Conservation (phyloP, 78 protist genomes). For the Guillardia theta region DNA sequence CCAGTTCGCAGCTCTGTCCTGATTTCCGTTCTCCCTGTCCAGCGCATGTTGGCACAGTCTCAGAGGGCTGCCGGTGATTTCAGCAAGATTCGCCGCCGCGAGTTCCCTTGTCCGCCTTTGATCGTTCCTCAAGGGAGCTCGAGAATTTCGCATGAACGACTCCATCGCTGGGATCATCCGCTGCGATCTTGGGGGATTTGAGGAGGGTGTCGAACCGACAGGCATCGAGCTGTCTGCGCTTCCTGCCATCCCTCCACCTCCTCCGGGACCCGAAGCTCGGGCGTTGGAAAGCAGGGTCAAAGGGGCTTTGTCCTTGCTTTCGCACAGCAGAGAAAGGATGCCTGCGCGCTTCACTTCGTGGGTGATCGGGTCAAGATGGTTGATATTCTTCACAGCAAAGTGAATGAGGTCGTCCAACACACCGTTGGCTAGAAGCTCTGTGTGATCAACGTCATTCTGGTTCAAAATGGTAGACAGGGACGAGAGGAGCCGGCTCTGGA, state of each 20-base stretch:
- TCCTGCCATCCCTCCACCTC: not conserved
- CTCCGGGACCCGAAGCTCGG: not conserved
- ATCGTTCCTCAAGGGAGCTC: not conserved
- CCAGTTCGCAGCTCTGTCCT: constrained; percentile 48
- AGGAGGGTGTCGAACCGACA: not conserved
- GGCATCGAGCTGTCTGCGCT: not conserved
- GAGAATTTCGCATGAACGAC: not conserved
- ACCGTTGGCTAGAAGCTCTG: not conserved
- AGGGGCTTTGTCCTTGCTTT: not conserved
- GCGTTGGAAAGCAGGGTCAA: not conserved
- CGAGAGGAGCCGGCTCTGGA: not conserved
- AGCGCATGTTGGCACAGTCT: constrained; percentile 8
- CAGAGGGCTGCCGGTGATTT: not conserved
- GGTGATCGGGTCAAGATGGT: too few relatives aligned
- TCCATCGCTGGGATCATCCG: not conserved
- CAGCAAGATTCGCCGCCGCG: not conserved
- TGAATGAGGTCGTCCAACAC: not conserved
- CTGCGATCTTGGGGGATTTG: not conserved
- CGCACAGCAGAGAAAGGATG: not conserved
- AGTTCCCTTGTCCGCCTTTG: constrained; percentile 13
- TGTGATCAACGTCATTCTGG: too few relatives aligned
- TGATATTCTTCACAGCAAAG: not conserved
- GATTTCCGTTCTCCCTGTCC: constrained; percentile 30
- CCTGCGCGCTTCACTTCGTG: not conserved
- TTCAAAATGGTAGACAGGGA: not conserved